Evolutionary conservation across 371 early-diverging fungal genomes (phyloP).

Genomic region (Ecytonucleospora hepatopenaei): DNA sequence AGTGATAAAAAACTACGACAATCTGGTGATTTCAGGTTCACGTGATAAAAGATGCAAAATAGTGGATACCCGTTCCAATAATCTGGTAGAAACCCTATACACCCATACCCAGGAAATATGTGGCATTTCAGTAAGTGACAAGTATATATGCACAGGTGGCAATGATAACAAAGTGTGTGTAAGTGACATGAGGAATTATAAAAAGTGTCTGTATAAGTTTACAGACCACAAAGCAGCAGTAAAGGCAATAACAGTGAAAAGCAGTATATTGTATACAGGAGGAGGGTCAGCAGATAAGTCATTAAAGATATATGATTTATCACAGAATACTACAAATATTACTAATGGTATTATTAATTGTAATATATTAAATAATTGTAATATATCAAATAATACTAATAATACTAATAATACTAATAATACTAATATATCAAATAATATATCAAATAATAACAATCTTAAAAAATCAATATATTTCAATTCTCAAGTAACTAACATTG

Average conservation of each 20-base stretch:
- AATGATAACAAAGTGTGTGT: conserved; percentile 57
- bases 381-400: too few relatives aligned
- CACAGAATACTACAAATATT: too few relatives aligned
- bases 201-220: conserved; percentile 17
- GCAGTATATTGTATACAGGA: conserved; percentile 43
- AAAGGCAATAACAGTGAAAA: conserved; percentile 54
- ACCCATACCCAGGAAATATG: conserved; percentile 56
- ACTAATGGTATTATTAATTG: too few relatives aligned
- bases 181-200: conserved; percentile 39
- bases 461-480: conserved; percentile 41
- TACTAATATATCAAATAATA: too few relatives aligned
- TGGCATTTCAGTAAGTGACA: conserved; percentile 44
- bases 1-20: conserved; percentile 42
- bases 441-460: conserved; percentile 1
- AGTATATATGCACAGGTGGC: conserved; percentile 53
- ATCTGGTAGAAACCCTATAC: conserved; percentile 16
- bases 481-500: conserved; percentile 55
- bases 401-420: too few relatives aligned
- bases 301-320: conserved; percentile 50
- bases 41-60: conserved; percentile 52
- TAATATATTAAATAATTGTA: too few relatives aligned
- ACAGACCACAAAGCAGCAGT: conserved; percentile 56
- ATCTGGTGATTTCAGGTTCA: conserved; percentile 48
- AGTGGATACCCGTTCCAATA: conserved; percentile 44
- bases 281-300: conserved; percentile 58